A percentile compares a stretch with the other conserved stretches of the same genome.
Conservation (phyloP, 352 stramenopile genomes). For the Phytophthora citrophthora region DNA sequence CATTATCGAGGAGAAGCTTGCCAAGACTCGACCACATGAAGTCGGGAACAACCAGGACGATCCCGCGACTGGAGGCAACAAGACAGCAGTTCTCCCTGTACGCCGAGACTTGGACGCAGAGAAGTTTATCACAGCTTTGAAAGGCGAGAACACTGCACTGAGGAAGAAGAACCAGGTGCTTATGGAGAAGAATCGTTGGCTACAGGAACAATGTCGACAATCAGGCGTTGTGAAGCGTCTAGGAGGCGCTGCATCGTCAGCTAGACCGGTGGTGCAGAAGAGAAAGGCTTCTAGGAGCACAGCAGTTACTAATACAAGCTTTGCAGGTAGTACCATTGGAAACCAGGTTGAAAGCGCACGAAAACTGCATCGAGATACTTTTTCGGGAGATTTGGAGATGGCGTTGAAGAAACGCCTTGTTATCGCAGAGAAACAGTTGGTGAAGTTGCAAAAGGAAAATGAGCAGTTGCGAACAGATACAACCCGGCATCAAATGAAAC, state of each 20-base stretch:
- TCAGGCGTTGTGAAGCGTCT: slow-evolving; percentile 36
- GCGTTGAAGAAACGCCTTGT: slow-evolving; percentile 77
- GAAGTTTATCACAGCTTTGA: slow-evolving; percentile 80
- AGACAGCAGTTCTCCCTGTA: slow-evolving; percentile 30
- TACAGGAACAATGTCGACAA: slow-evolving; percentile 49
- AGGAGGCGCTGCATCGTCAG: neutral
- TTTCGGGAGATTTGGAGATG: slow-evolving; percentile 66
- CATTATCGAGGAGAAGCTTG: slow-evolving; percentile 88
- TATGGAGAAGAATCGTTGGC: slow-evolving; percentile 69
- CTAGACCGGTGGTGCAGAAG: slow-evolving; percentile 12
- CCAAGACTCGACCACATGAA: slow-evolving; percentile 66
- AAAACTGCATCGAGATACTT: slow-evolving; percentile 56
- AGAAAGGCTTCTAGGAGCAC: slow-evolving; percentile 6
- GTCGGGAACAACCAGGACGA: slow-evolving; percentile 71
- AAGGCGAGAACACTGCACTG: slow-evolving; percentile 74
- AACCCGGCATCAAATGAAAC: slow-evolving; percentile 9
- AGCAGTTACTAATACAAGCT: slow-evolving; percentile 10
- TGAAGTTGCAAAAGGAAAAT: slow-evolving; percentile 78
- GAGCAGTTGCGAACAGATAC: slow-evolving; percentile 47
- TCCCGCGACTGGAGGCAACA: slow-evolving; percentile 38
- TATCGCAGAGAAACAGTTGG: slow-evolving; percentile 71
- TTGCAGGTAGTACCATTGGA: slow-evolving; percentile 42
- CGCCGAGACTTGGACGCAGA: slow-evolving; percentile 81
- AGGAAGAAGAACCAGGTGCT: slow-evolving; percentile 79
- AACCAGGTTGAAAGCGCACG: slow-evolving; percentile 52